These are phyloP conservation scores for Phalaenopsis hybrid DNA, from an alignment of 116 monocot genomes.

Conservation along the genomic window DNA sequence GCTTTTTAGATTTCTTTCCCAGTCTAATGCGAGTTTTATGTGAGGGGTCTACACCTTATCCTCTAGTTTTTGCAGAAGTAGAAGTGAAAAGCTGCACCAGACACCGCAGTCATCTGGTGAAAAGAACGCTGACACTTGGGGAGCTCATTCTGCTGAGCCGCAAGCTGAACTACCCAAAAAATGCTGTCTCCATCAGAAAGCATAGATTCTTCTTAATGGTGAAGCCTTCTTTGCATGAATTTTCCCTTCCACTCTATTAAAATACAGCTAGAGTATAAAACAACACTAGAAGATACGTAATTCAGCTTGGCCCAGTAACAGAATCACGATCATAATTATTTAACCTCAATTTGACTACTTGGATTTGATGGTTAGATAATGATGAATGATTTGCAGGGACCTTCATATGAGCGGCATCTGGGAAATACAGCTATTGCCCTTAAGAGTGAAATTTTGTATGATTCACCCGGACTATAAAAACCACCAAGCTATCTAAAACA, in stretches of 20 bases:
- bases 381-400: too few relatives aligned
- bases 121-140: slow-evolving; percentile 44
- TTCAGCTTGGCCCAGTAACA: too few relatives aligned
- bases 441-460: too few relatives aligned
- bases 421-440: too few relatives aligned
- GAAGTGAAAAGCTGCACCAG: slow-evolving; percentile 4
- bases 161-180: slow-evolving; percentile 36
- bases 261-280: too few relatives aligned
- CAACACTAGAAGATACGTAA: too few relatives aligned
- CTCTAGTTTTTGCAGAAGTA: neutral
- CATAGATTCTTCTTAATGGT: slow-evolving; percentile 27
- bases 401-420: too few relatives aligned
- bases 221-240: neutral
- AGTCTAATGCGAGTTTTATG: slow-evolving; percentile 29
- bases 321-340: too few relatives aligned
- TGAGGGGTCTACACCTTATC: neutral
- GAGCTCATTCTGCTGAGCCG: slow-evolving; percentile 80
- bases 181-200: slow-evolving; percentile 11
- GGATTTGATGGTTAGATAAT: too few relatives aligned
- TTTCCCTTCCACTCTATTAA: neutral
- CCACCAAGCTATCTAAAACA: neutral
- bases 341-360: too few relatives aligned
- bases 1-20: slow-evolving; percentile 33
- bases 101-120: slow-evolving; percentile 13
- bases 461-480: too few relatives aligned